These are phyloP conservation scores for Mycena sp. DNA, from an alignment of 1,284 basidiomycete genomes.

Conservation along the genomic window DNA sequence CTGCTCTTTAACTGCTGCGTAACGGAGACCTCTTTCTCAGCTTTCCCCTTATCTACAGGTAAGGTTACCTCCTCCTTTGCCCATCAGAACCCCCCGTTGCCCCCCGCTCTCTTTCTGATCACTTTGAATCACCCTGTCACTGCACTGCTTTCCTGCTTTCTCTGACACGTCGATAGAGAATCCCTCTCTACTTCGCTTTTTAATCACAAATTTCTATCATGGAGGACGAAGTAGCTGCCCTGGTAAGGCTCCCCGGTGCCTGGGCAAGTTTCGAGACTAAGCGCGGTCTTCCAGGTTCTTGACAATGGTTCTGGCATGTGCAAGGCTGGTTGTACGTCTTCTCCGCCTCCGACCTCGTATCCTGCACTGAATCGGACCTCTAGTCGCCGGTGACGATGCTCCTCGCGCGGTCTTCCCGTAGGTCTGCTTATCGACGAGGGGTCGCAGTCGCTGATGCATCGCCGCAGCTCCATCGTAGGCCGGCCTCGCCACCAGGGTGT, in stretches of 20 bases:
- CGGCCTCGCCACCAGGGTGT: conserved; percentile 94
- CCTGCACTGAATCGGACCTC: background rate
- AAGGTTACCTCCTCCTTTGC: no score
- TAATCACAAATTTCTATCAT: conserved; percentile 12
- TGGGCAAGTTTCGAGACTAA: background rate
- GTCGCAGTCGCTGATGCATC: conserved; percentile 24
- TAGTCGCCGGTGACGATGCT: background rate
- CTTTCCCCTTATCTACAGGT: no score
- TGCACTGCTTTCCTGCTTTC: no score
- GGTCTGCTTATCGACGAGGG: background rate
- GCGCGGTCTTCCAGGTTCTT: conserved; percentile 23
- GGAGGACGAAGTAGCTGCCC: conserved; percentile 29
- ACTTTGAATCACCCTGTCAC: no score
- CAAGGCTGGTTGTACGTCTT: conserved; percentile 35
- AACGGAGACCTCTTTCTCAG: no score
- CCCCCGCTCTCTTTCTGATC: no score
- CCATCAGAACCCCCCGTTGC: no score
- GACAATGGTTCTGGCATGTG: conserved; percentile 38
- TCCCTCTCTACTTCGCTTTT: conserved; percentile 6
- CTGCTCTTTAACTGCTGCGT: no score
- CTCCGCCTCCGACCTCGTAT: background rate
- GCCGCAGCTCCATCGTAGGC: conserved; percentile 78
- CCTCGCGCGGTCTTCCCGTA: conserved; percentile 8
- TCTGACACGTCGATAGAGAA: no score
- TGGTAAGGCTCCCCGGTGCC: background rate